phyloP scores from a whole-genome alignment of 2,329 filamentous ascomycete species.

The Grosmannia huntii region DNA sequence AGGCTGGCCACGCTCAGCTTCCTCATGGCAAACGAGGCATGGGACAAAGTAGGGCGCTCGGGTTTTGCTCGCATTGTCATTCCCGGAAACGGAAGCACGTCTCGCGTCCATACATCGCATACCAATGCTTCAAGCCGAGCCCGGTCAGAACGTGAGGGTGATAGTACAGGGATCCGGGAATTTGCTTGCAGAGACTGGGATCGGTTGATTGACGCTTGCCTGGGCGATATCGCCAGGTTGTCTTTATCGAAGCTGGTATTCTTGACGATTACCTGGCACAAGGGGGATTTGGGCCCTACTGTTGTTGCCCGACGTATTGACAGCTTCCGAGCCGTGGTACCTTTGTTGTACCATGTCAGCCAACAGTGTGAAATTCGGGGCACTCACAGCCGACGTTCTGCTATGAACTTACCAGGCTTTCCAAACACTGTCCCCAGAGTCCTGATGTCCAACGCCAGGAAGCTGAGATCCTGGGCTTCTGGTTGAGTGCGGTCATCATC shows the following conservation, averaged over 20 bases:
- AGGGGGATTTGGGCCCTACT: conserved; percentile 51
- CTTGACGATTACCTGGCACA: conserved; percentile 72
- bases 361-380: background rate
- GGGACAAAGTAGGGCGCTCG: conserved; percentile 61
- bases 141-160: conserved; percentile 62
- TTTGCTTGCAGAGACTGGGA: conserved; percentile 68
- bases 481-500: conserved; percentile 34
- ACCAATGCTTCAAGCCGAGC: conserved; percentile 63
- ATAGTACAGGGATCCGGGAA: conserved; percentile 53
- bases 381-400: background rate
- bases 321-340: conserved; percentile 51
- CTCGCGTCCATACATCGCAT: conserved; percentile 72
- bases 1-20: conserved; percentile 78
- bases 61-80: conserved; percentile 54
- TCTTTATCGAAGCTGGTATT: conserved; percentile 64
- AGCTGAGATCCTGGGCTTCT: conserved; percentile 42
- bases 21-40: conserved; percentile 77
- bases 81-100: conserved; percentile 69
- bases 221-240: conserved; percentile 24
- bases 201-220: conserved; percentile 49
- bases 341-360: conserved; percentile 20
- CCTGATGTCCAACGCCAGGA: conserved; percentile 57
- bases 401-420: conserved; percentile 44
- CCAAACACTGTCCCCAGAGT: conserved; percentile 65
- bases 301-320: conserved; percentile 73